These are phyloP conservation scores for Endocarpon pusillum DNA, from an alignment of 495 filamentous ascomycete species.

Conservation along the genomic window DNA sequence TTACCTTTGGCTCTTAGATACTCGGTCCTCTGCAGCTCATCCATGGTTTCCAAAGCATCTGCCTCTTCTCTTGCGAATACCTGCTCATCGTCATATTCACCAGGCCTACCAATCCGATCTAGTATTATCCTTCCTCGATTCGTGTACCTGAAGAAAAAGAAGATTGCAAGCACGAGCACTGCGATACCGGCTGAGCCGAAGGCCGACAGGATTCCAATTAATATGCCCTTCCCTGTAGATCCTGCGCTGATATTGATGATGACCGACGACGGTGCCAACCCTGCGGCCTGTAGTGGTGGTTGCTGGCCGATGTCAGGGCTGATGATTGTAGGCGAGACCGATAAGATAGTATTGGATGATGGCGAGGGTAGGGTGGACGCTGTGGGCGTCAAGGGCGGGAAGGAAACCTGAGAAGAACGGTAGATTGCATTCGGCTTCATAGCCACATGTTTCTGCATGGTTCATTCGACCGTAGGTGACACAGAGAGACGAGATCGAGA, in stretches of 20 bases:
- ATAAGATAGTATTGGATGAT: too few relatives aligned
- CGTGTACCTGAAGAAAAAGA: slow-evolving; percentile 93
- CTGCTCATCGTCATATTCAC: slow-evolving; percentile 96
- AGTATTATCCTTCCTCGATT: slow-evolving; percentile 76
- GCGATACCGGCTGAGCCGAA: slow-evolving; percentile 84
- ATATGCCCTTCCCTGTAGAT: slow-evolving; percentile 59
- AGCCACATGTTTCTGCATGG: too few relatives aligned
- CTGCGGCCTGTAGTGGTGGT: too few relatives aligned
- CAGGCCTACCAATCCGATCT: slow-evolving; percentile 82
- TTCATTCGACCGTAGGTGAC: too few relatives aligned
- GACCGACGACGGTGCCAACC: too few relatives aligned
- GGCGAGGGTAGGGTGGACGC: too few relatives aligned
- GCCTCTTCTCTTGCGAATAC: slow-evolving; percentile 82
- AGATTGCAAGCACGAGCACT: slow-evolving; percentile 58
- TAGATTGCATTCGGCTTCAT: too few relatives aligned
- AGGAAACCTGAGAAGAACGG: too few relatives aligned
- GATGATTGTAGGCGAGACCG: too few relatives aligned
- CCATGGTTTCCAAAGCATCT: slow-evolving; percentile 87
- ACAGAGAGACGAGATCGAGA: too few relatives aligned
- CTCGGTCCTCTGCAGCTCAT: slow-evolving; percentile 76
- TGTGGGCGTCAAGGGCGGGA: too few relatives aligned
- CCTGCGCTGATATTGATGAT: slow-evolving; percentile 16
- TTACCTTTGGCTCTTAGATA: slow-evolving; percentile 92
- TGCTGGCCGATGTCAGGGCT: too few relatives aligned
- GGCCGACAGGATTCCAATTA: slow-evolving; percentile 92